A percentile compares a stretch with the other conserved stretches of the same genome.
phyloP scores from a whole-genome alignment of 1,284 basidiomycete species.

The Ustilago shanxiensis region DNA sequence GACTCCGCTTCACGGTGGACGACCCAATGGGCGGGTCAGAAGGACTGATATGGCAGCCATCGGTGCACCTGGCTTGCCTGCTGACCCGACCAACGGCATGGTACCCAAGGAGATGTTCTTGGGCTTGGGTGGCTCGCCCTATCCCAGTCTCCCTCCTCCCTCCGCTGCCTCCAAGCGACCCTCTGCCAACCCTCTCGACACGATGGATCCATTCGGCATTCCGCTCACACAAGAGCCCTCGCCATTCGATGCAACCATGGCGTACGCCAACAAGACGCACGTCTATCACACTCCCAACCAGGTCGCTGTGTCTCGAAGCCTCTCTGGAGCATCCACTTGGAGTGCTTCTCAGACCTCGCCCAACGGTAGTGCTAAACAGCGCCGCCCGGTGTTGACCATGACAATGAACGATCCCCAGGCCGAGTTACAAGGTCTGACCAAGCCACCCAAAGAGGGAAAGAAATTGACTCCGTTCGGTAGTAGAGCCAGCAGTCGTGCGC shows the following conservation, averaged over 20 bases:
- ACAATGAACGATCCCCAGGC: constrained; percentile 61
- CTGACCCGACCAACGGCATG: constrained; percentile 30
- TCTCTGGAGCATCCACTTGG: constrained; percentile 12
- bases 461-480: constrained; percentile 57
- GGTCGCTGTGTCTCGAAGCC: constrained; percentile 36
- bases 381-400: constrained; percentile 56
- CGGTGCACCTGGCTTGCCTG: not conserved
- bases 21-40: constrained; percentile 6
- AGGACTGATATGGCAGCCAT: not conserved
- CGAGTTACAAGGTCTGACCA: constrained; percentile 59
- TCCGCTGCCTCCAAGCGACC: not conserved
- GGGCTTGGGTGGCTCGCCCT: constrained; percentile 58
- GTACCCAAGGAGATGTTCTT: constrained; percentile 57
- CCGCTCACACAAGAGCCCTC: constrained; percentile 45
- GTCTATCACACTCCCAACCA: constrained; percentile 50
- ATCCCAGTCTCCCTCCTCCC: constrained; percentile 40
- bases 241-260: constrained; percentile 51
- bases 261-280: constrained; percentile 49
- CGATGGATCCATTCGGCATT: constrained; percentile 55
- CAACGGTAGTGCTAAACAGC: constrained; percentile 14
- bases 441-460: constrained; percentile 45
- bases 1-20: constrained; percentile 26
- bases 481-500: constrained; percentile 43
- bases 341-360: constrained; percentile 14
- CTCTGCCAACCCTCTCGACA: constrained; percentile 14